Percentiles rank a stretch among this genome's conserved stretches.
Conservation (phyloP, 202 grass and related monocot species). For the Carex arenaria region DNA sequence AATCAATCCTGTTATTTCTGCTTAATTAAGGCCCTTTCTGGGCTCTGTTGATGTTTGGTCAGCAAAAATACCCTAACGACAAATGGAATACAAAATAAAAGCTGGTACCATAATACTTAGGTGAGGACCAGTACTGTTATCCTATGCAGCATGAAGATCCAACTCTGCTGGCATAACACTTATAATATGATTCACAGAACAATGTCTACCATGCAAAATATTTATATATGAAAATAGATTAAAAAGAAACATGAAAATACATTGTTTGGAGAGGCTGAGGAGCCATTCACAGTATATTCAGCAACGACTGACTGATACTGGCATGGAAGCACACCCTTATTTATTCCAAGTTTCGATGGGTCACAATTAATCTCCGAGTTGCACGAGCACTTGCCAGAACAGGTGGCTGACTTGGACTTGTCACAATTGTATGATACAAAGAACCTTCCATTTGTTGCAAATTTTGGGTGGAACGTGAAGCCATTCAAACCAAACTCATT, state of each 20-base stretch:
- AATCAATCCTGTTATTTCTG: not conserved
- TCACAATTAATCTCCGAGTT: conserved; percentile 91
- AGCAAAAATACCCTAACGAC: not conserved
- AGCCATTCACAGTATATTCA: conserved; percentile 67
- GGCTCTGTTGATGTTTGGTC: not conserved
- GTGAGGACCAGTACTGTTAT: not conserved
- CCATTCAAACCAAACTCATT: conserved; percentile 70
- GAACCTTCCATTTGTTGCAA: conserved; percentile 63
- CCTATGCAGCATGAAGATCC: not conserved
- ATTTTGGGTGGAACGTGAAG: conserved; percentile 75
- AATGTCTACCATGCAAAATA: not conserved
- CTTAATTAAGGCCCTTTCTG: not conserved
- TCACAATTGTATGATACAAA: conserved; percentile 95
- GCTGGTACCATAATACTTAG: not conserved
- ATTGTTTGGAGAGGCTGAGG: conserved; percentile 35
- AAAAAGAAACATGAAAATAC: conserved; percentile 19
- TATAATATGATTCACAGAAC: not conserved
- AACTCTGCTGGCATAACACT: not conserved
- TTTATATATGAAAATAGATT: not conserved
- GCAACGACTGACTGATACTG: conserved; percentile 72
- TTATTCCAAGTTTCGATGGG: conserved; percentile 51
- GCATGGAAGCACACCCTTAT: conserved; percentile 59
- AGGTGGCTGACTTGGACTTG: conserved; percentile 54
- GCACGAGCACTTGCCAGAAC: conserved; percentile 79
- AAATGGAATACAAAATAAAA: not conserved